Evolutionary conservation across 2,329 filamentous ascomycete genomes (phyloP).

Genomic region (Alternaria arborescens): DNA sequence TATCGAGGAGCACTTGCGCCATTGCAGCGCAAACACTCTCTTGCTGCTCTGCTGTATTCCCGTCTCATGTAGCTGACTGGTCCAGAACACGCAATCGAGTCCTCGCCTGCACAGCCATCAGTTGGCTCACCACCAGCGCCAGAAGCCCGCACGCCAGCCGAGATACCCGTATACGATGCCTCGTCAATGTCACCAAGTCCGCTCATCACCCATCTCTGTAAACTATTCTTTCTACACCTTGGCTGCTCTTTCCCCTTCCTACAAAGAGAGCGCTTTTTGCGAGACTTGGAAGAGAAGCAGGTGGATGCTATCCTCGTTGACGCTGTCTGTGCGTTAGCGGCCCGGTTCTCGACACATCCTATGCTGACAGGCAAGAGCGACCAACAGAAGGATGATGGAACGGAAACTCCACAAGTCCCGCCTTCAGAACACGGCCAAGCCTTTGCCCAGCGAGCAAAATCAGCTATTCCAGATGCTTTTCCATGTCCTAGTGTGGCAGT

Average conservation of each 20-base stretch:
- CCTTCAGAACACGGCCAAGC: slow-evolving; percentile 75
- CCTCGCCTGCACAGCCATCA: slow-evolving; percentile 45
- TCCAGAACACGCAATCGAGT: slow-evolving; percentile 40
- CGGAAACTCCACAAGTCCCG: slow-evolving; percentile 34
- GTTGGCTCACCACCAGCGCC: slow-evolving; percentile 37
- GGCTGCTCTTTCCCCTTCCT: slow-evolving; percentile 89
- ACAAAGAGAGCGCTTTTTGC: slow-evolving; percentile 74
- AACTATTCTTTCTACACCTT: slow-evolving; percentile 81
- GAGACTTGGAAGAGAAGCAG: slow-evolving; percentile 80
- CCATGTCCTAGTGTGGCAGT: slow-evolving; percentile 83
- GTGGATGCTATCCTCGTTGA: slow-evolving; percentile 87
- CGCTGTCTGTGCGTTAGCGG: slow-evolving; percentile 82
- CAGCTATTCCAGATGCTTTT: slow-evolving; percentile 83
- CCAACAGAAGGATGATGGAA: slow-evolving; percentile 52
- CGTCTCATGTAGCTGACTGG: slow-evolving; percentile 10
- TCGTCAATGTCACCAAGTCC: slow-evolving; percentile 75
- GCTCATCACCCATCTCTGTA: slow-evolving; percentile 77
- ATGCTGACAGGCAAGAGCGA: slow-evolving; percentile 61
- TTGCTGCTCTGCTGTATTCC: slow-evolving; percentile 10
- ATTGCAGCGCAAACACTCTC: not conserved
- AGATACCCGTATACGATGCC: slow-evolving; percentile 77
- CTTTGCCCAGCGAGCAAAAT: slow-evolving; percentile 83
- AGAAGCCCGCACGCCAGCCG: slow-evolving; percentile 55
- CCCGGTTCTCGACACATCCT: slow-evolving; percentile 75
- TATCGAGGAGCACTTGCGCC: not conserved